Evolutionary conservation across 148 eudicot species (phyloP).

Genomic region (Silene uniflora): DNA sequence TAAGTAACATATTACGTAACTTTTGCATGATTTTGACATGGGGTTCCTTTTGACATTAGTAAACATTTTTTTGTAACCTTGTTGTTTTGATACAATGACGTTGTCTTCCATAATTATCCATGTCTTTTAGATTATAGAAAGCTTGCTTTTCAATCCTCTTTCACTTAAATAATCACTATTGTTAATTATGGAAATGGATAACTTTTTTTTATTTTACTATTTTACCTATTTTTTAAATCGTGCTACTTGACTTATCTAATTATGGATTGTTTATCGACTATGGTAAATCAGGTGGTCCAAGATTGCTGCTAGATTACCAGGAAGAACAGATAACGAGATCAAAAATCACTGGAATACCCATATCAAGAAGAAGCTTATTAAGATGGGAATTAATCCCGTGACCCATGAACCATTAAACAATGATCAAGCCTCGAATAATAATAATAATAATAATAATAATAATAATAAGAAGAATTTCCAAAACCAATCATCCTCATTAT

Average conservation of each 20-base stretch:
- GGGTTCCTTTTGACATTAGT: no score
- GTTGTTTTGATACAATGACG: background rate
- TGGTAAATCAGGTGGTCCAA: slow-evolving; percentile 71
- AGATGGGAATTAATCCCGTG: slow-evolving; percentile 87
- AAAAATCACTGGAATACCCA: slow-evolving; percentile 98
- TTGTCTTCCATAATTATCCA: slow-evolving; percentile 1
- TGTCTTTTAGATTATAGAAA: background rate
- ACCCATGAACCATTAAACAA: slow-evolving; percentile 72
- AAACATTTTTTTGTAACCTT: slow-evolving; percentile 17
- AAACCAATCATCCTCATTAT: slow-evolving; percentile 33
- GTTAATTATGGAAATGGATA: background rate
- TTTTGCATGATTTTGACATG: slow-evolving; percentile 26
- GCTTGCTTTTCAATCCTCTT: slow-evolving; percentile 13
- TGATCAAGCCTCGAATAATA: slow-evolving; percentile 12
- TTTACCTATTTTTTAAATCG: background rate
- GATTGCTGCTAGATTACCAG: slow-evolving; percentile 83
- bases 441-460: background rate
- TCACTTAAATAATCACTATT: background rate
- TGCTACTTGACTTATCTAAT: background rate
- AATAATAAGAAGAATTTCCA: slow-evolving; percentile 12
- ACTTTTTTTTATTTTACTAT: background rate
- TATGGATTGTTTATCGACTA: background rate
- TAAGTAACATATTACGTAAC: slow-evolving; percentile 22
- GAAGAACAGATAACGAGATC: slow-evolving; percentile 93
- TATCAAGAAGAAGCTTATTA: slow-evolving; percentile 86